A percentile compares a stretch with the other conserved stretches of the same genome.
phyloP scores from a whole-genome alignment of 73 alveolate species.

The Tetrahymena elliotti region DNA sequence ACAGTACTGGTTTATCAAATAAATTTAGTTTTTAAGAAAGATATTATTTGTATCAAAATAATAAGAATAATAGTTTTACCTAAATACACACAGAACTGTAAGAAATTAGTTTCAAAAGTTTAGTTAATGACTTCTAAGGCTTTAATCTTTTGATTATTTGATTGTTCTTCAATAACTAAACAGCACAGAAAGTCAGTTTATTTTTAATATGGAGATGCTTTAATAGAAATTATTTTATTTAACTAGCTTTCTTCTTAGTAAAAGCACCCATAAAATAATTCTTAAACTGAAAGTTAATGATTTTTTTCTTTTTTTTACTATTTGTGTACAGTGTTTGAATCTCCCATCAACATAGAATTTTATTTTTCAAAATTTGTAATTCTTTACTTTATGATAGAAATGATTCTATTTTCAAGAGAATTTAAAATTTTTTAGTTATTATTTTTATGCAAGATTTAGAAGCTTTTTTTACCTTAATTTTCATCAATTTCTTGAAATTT shows the following conservation, averaged over 20 bases:
- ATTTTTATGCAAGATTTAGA: no score
- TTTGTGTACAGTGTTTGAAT: no score
- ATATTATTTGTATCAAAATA: no score
- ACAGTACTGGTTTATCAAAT: no score
- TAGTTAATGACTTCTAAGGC: background rate
- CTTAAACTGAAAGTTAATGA: background rate
- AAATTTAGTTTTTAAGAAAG: no score
- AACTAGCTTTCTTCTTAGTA: background rate
- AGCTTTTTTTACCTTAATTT: background rate
- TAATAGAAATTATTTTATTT: background rate
- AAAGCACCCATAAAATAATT: background rate
- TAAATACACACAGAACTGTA: background rate
- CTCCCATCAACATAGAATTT: background rate
- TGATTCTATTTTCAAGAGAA: background rate
- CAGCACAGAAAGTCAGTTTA: background rate
- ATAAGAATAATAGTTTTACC: background rate
- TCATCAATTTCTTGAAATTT: background rate
- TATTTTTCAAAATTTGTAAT: background rate
- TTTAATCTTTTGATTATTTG: background rate
- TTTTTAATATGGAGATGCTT: background rate
- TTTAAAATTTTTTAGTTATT: no score
- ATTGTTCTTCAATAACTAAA: background rate
- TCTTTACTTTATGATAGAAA: background rate
- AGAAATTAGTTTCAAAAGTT: background rate
- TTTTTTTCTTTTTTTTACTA: no score